Evolutionary conservation across 345 rosid genomes (phyloP).

Genomic region (Diplotaxis tenuifolia): DNA sequence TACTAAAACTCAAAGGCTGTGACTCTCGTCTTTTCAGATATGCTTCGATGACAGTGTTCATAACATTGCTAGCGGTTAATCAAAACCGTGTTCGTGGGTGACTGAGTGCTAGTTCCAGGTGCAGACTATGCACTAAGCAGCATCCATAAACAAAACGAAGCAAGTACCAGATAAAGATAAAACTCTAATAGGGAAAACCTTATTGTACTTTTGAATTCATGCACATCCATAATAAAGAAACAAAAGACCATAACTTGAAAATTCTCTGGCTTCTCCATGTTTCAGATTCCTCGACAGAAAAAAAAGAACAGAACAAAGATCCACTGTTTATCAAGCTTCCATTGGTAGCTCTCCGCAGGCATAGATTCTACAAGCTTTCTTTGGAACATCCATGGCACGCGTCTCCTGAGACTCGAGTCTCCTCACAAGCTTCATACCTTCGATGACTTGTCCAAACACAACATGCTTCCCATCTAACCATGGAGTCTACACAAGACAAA

Average conservation of each 20-base stretch:
- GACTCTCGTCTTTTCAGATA: conserved; percentile 45
- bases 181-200: background rate
- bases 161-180: conserved; percentile 65
- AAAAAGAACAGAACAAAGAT: conserved; percentile 14
- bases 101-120: conserved; percentile 56
- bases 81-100: conserved; percentile 79
- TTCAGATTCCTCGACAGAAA: too few species aligned
- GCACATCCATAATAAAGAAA: background rate
- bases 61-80: conserved; percentile 76
- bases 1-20: conserved; percentile 9
- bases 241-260: background rate
- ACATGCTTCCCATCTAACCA: conserved; percentile 95
- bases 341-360: conserved; percentile 78
- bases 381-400: conserved; percentile 65
- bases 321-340: conserved; percentile 44
- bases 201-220: conserved; percentile 20
- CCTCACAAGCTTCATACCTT: conserved; percentile 71
- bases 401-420: conserved; percentile 77
- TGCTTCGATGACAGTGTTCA: conserved; percentile 88
- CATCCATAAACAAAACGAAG: conserved; percentile 82
- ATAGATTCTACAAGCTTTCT: conserved; percentile 66
- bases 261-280: background rate
- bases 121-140: conserved; percentile 75
- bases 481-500: conserved; percentile 36
- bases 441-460: conserved; percentile 80